phyloP scores from a whole-genome alignment of 768 basidiomycete genomes.

The Leccinellum rugosiceps region DNA sequence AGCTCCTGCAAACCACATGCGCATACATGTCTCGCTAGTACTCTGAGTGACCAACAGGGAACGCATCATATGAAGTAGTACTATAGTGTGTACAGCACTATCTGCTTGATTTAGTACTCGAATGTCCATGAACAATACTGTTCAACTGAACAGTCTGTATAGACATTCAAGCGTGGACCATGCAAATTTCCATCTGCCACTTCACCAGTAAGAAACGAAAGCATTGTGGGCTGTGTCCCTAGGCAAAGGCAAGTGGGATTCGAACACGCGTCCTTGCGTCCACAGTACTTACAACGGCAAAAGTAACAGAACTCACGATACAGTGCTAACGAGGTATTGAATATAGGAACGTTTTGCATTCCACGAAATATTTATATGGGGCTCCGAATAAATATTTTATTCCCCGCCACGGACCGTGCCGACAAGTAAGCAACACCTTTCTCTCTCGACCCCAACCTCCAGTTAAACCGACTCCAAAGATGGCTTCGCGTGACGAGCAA shows the following conservation, averaged over 20 bases:
- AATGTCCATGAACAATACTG: slow-evolving; percentile 51
- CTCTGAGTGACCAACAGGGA: background rate
- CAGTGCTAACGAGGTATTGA: background rate
- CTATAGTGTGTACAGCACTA: slow-evolving; percentile 30
- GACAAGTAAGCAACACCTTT: slow-evolving; percentile 10
- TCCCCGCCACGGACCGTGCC: slow-evolving; percentile 22
- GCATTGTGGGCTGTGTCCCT: slow-evolving; percentile 70
- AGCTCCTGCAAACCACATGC: background rate
- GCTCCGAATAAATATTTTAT: slow-evolving; percentile 25
- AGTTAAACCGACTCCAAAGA: slow-evolving; percentile 31
- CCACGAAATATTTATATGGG: background rate
- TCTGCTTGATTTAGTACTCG: slow-evolving; percentile 73
- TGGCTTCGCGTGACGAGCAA: slow-evolving; percentile 55
- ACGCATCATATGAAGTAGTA: background rate
- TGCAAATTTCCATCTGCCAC: slow-evolving; percentile 60
- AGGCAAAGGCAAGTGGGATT: slow-evolving; percentile 69
- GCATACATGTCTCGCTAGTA: background rate
- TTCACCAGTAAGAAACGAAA: slow-evolving; percentile 76
- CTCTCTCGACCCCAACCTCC: slow-evolving; percentile 23
- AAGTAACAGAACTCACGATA: background rate
- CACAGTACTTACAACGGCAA: background rate
- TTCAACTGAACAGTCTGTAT: slow-evolving; percentile 33
- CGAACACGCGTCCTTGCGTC: background rate
- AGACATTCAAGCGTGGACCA: slow-evolving; percentile 80
- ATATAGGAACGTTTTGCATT: background rate